A percentile compares a stretch with the other conserved stretches of the same genome.
phyloP scores from a whole-genome alignment of 2,329 filamentous ascomycete genomes.

The Dactylellina parvicollis region DNA sequence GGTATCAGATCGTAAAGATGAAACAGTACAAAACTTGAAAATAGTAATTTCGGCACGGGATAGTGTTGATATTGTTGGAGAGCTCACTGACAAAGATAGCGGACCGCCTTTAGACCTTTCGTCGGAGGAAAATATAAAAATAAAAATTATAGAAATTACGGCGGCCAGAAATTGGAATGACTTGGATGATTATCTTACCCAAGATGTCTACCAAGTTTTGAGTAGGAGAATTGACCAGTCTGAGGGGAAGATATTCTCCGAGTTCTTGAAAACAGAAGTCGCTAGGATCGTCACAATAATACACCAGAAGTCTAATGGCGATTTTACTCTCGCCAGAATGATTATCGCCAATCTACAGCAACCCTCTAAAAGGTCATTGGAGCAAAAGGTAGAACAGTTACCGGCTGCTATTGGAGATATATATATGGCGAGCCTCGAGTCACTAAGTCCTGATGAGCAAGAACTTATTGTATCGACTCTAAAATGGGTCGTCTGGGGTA shows the following conservation, averaged over 20 bases:
- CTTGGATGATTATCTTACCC: slow-evolving; percentile 11
- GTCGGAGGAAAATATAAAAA: no score
- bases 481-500: slow-evolving; percentile 42
- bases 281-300: slow-evolving; percentile 29
- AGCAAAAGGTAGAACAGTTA: slow-evolving; percentile 10
- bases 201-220: slow-evolving; percentile 23
- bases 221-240: slow-evolving; percentile 23
- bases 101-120: no score
- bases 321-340: slow-evolving; percentile 36
- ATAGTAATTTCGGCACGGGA: slow-evolving; percentile 33
- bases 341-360: slow-evolving; percentile 31
- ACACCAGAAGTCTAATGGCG: slow-evolving; percentile 29
- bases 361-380: slow-evolving; percentile 28
- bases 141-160: slow-evolving; percentile 34
- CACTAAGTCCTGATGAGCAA: slow-evolving; percentile 34
- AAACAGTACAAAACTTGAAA: no score
- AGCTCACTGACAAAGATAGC: slow-evolving; percentile 5
- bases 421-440: slow-evolving; percentile 30
- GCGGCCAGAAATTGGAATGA: slow-evolving; percentile 16
- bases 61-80: slow-evolving; percentile 21
- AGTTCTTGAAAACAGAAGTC: slow-evolving; percentile 29
- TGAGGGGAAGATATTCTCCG: neutral
- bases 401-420: slow-evolving; percentile 40
- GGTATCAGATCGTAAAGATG: neutral
- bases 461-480: slow-evolving; percentile 21